Conservation (phyloP, 805 yeast species). For the Saccharomycopsis lassenensis region DNA sequence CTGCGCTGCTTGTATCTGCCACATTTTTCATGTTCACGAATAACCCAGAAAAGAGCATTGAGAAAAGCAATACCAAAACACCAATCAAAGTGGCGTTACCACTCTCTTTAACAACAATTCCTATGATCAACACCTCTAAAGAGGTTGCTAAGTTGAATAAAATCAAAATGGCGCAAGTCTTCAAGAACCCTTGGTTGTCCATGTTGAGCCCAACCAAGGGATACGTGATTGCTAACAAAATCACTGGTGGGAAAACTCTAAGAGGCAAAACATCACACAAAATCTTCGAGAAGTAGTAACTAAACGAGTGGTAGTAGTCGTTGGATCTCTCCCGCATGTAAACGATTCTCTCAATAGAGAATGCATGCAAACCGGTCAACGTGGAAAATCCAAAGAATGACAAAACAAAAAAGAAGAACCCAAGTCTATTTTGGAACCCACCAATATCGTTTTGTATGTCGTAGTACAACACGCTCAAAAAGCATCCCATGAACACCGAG, state of each 20-base stretch:
- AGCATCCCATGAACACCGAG: slow-evolving; percentile 64
- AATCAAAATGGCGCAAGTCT: slow-evolving; percentile 58
- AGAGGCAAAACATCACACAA: slow-evolving; percentile 88
- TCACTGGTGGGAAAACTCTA: slow-evolving; percentile 83
- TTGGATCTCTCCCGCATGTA: slow-evolving; percentile 91
- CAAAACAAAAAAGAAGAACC: slow-evolving; percentile 81
- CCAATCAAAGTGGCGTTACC: slow-evolving; percentile 89
- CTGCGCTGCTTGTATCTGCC: slow-evolving; percentile 24
- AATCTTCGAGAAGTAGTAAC: slow-evolving; percentile 78
- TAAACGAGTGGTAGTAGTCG: slow-evolving; percentile 80
- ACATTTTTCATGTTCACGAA: slow-evolving; percentile 67
- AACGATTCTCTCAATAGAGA: slow-evolving; percentile 78
- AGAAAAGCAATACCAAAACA: slow-evolving; percentile 71
- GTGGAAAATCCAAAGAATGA: slow-evolving; percentile 93
- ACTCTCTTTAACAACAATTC: slow-evolving; percentile 77
- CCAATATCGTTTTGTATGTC: slow-evolving; percentile 79
- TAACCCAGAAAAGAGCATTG: slow-evolving; percentile 85
- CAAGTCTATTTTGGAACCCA: slow-evolving; percentile 93
- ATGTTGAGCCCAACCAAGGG: slow-evolving; percentile 84
- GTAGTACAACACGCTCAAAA: slow-evolving; percentile 81
- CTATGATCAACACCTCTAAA: slow-evolving; percentile 74
- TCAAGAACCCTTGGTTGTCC: slow-evolving; percentile 62
- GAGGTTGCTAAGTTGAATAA: slow-evolving; percentile 83
- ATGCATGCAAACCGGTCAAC: slow-evolving; percentile 81
- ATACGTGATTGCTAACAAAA: slow-evolving; percentile 69